Conservation (phyloP, 75 land plant species). For the Pseudotsuga menziesii region DNA sequence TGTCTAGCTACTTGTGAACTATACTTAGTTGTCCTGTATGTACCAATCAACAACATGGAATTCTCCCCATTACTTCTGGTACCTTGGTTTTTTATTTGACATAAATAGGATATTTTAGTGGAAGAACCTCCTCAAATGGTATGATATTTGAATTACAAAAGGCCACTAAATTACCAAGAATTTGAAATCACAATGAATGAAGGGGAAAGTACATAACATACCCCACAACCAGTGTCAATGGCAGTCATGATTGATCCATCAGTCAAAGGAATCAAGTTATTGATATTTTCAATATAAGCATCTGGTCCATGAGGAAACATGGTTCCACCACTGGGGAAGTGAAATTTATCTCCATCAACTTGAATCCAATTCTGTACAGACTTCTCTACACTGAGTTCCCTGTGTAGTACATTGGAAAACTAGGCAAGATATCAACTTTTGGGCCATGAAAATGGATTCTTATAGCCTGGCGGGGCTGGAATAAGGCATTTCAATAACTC, state of each 20-base stretch:
- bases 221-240: slow-evolving; percentile 65
- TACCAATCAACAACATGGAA: not conserved
- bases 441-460: slow-evolving; percentile 56
- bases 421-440: slow-evolving; percentile 56
- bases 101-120: not conserved
- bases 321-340: slow-evolving; percentile 64
- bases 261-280: slow-evolving; percentile 36
- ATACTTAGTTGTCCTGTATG: not conserved
- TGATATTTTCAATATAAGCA: slow-evolving; percentile 59
- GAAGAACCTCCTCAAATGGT: not conserved
- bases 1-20: not conserved
- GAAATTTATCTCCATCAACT: slow-evolving; percentile 52
- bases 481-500: slow-evolving; percentile 51
- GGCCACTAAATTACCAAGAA: not conserved
- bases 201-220: slow-evolving; percentile 12
- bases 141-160: not conserved
- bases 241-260: slow-evolving; percentile 61
- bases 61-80: not conserved
- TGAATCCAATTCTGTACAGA: slow-evolving; percentile 71
- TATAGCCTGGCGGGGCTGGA: slow-evolving; percentile 58
- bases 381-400: slow-evolving; percentile 64
- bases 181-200: not conserved
- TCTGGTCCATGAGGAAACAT: slow-evolving; percentile 66
- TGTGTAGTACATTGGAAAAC: slow-evolving; percentile 68
- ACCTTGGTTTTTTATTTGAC: not conserved